phyloP scores from a whole-genome alignment of 2,329 filamentous ascomycete species.

The Talaromyces piceae region DNA sequence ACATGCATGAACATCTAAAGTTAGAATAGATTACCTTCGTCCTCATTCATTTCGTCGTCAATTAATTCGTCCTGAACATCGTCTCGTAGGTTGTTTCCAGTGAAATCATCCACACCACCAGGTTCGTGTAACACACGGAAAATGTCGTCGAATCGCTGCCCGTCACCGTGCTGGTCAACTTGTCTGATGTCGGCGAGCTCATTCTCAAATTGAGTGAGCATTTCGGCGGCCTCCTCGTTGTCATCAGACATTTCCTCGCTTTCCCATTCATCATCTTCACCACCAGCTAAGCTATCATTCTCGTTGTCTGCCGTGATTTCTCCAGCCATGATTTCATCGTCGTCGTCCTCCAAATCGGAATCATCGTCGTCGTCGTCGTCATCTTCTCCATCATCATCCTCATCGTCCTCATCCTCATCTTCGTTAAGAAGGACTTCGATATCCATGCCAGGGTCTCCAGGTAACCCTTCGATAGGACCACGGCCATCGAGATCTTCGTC shows the following conservation, averaged over 20 bases:
- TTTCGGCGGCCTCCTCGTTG: constrained; percentile 35
- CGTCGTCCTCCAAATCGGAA: constrained; percentile 49
- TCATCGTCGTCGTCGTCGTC: constrained; percentile 51
- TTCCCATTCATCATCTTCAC: constrained; percentile 44
- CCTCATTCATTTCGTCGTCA: constrained; percentile 53
- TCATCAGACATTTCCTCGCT: constrained; percentile 43
- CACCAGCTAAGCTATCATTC: constrained; percentile 42
- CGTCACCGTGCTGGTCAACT: constrained; percentile 33
- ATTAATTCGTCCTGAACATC: constrained; percentile 40
- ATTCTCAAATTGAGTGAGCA: constrained; percentile 38
- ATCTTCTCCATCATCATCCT: constrained; percentile 56
- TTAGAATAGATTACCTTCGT: constrained; percentile 42
- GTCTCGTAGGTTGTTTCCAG: constrained; percentile 41
- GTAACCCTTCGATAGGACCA: constrained; percentile 60
- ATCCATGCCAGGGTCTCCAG: constrained; percentile 56
- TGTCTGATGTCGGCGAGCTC: constrained; percentile 35
- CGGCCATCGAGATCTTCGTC: constrained; percentile 75
- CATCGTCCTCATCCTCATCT: constrained; percentile 53
- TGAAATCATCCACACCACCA: constrained; percentile 36
- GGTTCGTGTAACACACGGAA: constrained; percentile 39
- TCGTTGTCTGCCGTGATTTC: constrained; percentile 52
- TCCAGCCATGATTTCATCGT: constrained; percentile 44
- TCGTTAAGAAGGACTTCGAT: constrained; percentile 86
- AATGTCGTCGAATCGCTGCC: constrained; percentile 38
- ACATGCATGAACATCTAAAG: constrained; percentile 23